Base-by-base conservation (phyloP, 805 yeast species). In the Ogataea paradorogensis region DNA sequence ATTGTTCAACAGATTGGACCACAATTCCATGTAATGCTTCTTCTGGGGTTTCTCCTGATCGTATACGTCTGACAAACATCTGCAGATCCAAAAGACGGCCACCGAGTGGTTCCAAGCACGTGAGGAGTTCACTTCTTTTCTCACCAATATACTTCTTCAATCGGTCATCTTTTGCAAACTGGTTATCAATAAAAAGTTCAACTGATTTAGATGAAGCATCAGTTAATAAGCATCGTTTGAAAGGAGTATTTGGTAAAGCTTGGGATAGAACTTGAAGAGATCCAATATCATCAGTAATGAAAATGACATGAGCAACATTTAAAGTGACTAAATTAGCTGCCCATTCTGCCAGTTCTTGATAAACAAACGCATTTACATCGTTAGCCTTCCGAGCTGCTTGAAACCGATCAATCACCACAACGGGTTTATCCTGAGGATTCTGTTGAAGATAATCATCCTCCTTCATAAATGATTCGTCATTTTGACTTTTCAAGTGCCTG, bases 71-170 rank as follows among this genome's bases (percentile, higher is more conserved):
- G 1, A 84, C 84, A 63, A 87, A 89, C 21, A 91, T 82, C 62
- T 93, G 96, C 36, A 93, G 69, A 60, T 93, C 99, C 31, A 89
- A 71, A 90, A 91, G 84, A 47, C 99, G 78, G 28, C 99, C 99
- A 15, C 99, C 99, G 20, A 93, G 64, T 9, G 95, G 95, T 20
- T 67, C 77, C 24, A 90, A 64, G 23, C 81, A 73, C 5, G 65
- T 62, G 16, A 77, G 81, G 16, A 89, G 68, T 8, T 69, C 71
- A 11, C 33, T 35, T 13, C 38, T 27, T 7, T 45, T 48, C 2
- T 55, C 45, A 9, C 51, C 45, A 5, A 59, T 46, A 15, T 51
- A 49, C 5, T 51, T 16, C 3, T 41, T 26, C 3, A 53, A 45
- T 11, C 42, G 42, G 21, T 54, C 46, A 25, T 55, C 58, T 9